These are phyloP conservation scores for Blastobotrys malaysiensis DNA, from an alignment of 1,139 yeast species.

Conservation along the genomic window DNA sequence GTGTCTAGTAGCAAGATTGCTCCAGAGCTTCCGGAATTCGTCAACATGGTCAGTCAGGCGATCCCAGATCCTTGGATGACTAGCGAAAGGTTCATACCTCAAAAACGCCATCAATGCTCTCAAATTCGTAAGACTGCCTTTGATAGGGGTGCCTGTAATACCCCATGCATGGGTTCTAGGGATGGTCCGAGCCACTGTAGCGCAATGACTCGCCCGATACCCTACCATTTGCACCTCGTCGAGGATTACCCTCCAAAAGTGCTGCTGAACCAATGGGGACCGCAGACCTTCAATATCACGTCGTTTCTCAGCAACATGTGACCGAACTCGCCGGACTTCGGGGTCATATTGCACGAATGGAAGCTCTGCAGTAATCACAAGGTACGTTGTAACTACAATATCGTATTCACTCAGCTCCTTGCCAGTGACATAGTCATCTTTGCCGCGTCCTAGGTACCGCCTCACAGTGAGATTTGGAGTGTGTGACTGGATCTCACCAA, in stretches of 20 bases:
- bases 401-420: conserved; percentile 52
- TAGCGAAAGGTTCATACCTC: conserved; percentile 57
- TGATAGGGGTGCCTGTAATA: conserved; percentile 90
- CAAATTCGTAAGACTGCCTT: conserved; percentile 58
- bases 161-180: conserved; percentile 95
- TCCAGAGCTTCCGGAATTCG: conserved; percentile 48
- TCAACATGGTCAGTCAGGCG: conserved; percentile 29
- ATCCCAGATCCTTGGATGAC: conserved; percentile 28
- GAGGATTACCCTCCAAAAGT: conserved; percentile 82
- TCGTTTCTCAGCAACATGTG: conserved; percentile 21
- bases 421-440: conserved; percentile 35
- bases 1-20: conserved; percentile 60
- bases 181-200: conserved; percentile 70
- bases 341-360: conserved; percentile 75
- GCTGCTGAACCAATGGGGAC: conserved; percentile 76
- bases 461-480: conserved; percentile 55
- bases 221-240: conserved; percentile 96
- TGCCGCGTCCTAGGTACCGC: conserved; percentile 53
- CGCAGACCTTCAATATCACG: conserved; percentile 11
- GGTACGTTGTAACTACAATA: conserved; percentile 77
- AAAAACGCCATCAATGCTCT: conserved; percentile 66
- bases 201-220: conserved; percentile 65
- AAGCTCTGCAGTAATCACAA: conserved; percentile 64
- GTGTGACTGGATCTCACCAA: conserved; percentile 57
- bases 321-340: conserved; percentile 11